These are phyloP conservation scores for Apiosordaria backusii DNA, from an alignment of 495 filamentous ascomycete species.

Conservation along the genomic window DNA sequence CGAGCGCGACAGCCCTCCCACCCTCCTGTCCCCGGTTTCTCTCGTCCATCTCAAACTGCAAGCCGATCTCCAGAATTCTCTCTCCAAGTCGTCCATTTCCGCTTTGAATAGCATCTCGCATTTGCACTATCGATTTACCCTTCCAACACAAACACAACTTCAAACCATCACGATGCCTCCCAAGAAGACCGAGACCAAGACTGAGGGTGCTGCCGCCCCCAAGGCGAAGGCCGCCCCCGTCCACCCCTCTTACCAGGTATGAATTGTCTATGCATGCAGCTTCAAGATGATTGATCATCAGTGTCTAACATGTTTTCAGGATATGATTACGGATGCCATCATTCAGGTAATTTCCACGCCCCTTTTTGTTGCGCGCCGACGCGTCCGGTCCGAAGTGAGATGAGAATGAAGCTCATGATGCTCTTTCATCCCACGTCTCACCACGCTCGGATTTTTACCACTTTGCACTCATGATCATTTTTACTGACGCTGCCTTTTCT, in stretches of 20 bases:
- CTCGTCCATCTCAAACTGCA: constrained; percentile 8
- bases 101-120: constrained; percentile 16
- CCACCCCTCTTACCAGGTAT: constrained; percentile 56
- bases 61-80: not conserved
- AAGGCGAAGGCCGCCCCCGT: constrained; percentile 53
- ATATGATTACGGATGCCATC: constrained; percentile 68
- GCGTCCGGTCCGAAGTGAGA: constrained; percentile 18
- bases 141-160: constrained; percentile 7
- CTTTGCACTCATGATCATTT: constrained; percentile 22
- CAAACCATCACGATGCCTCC: constrained; percentile 55
- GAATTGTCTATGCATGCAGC: constrained; percentile 27
- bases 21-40: constrained; percentile 38
- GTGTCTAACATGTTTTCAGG: constrained; percentile 47
- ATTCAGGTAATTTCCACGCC: constrained; percentile 53
- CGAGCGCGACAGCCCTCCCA: constrained; percentile 43
- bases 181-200: constrained; percentile 54
- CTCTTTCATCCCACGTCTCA: constrained; percentile 18
- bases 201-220: constrained; percentile 41
- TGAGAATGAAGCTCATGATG: constrained; percentile 23
- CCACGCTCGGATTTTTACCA: constrained; percentile 1
- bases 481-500: constrained; percentile 42
- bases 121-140: constrained; percentile 9
- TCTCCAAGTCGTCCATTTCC: constrained; percentile 6
- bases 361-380: constrained; percentile 31
- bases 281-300: constrained; percentile 9